Evolutionary conservation across 257 asterid genomes (phyloP), one percentile per base, ranked within the genome.

Genomic region (Salvia hispanica): DNA sequence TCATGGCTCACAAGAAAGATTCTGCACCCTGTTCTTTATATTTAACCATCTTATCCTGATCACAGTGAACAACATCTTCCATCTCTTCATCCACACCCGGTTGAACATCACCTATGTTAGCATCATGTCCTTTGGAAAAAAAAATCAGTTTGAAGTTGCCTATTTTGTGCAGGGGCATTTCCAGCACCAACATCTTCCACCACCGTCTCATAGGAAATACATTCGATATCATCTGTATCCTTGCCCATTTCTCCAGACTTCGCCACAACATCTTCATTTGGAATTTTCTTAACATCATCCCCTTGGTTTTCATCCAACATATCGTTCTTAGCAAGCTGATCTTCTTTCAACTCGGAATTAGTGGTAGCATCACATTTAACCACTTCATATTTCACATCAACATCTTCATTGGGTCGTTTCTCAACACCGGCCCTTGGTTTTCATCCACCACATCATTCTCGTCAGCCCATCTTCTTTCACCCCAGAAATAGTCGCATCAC

Each of bases 91-190:
- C 76, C 72, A 74, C 83, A 69, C 63, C 77, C 59, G 58, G 71
- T 12, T 25, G 72, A 75, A 66, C 76, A 69, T 51, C n/a, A n/a
- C n/a, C n/a, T n/a, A n/a, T n/a, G n/a, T n/a, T n/a, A n/a, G n/a
- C n/a, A n/a, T n/a, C 70, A 72, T 67, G 70, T 31, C 68, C 77
- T 44, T 72, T n/a, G 10, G 69, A 79, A 62, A 81, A 73, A n/a
- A 69, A 73, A 45, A 47, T 81, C 83, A 39, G 76, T 71, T 43
- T 83, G 80, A 39, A 79, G 78, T 67, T 72, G 80, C 65, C 53
- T 68, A 25, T 69, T 62, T 44, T 71, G 83, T 70, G 3, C 34
- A 25, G 65, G 55, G 58, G 45, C 72, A 70, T 68, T 71, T 61
- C 72, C 83, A 57, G 48, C 62, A 10, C 66, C 82, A 62, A 14